Evolutionary conservation across 1,284 basidiomycete species (phyloP), one percentile per base, ranked within the genome.

Genomic region (Puccinia novopanici): DNA sequence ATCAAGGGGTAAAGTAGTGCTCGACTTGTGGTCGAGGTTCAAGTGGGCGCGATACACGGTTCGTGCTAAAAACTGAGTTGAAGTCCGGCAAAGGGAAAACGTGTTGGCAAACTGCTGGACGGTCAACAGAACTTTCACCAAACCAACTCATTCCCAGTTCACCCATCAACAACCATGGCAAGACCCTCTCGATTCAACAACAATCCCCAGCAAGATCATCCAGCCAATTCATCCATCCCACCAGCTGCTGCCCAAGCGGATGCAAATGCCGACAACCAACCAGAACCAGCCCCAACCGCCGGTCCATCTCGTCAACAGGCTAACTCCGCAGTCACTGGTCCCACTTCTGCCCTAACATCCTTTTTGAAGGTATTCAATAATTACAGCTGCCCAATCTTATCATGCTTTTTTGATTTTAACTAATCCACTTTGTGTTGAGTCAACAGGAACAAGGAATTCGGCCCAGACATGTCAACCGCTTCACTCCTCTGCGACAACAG

Each of bases 301-400:
- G 63, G 45, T 55, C 63, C 75, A 40, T 50, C 75, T n/a, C 63
- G 34, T 37, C 55, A 24, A 19, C 83, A 83, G 3, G 82, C 84
- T 13, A 83, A 78, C 30, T 84, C 85, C 34, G 85, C 84, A 1
- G 91, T 97, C 59, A 89, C 92, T 24, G 95, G 95, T 0, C 95
- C 95, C 0, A 91, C 92, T 0, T 95, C 93, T 65, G 95, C 95
- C 0, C 87, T 98, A 15, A 97, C 95, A 37, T 93, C 94, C 82
- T 98, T 95, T 85, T 88, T 98, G 24, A 90, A 91, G 83, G 94
- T 70, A 48, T 24, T 94, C 61, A 81, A 90, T 87, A 72, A 19
- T 37, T 72, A 15, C 42, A 34, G 59, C 8, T 52, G 65, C 78
- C n/a, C 22, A 74, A 65, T 22, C 42, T 45, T 34, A 34, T 34